Percentiles rank a stretch among this genome's conserved stretches.
Conservation (phyloP, 805 yeast species). For the Maudiozyma bulderi region DNA sequence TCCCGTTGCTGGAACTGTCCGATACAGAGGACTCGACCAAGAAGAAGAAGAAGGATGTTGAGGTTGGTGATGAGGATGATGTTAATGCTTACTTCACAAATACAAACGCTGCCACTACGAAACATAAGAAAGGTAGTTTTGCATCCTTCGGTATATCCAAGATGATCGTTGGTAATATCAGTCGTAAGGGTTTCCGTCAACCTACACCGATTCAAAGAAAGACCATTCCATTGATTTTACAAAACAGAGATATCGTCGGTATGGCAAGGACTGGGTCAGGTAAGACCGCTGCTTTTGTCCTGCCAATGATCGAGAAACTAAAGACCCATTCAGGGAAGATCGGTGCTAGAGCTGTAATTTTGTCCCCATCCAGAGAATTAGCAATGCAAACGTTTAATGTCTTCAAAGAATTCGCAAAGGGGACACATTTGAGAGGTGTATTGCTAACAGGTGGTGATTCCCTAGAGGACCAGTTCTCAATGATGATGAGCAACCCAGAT, state of each 20-base stretch:
- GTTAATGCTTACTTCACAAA: slow-evolving; percentile 36
- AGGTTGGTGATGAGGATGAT: slow-evolving; percentile 37
- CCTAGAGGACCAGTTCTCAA: slow-evolving; percentile 88
- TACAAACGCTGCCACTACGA: slow-evolving; percentile 24
- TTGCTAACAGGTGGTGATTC: slow-evolving; percentile 96
- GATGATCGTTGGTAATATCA: slow-evolving; percentile 55
- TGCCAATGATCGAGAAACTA: slow-evolving; percentile 82
- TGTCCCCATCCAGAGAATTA: slow-evolving; percentile 93
- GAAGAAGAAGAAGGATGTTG: slow-evolving; percentile 19
- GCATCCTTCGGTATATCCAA: slow-evolving; percentile 84
- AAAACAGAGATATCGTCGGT: slow-evolving; percentile 89
- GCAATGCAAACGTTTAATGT: slow-evolving; percentile 88
- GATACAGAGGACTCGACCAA: slow-evolving; percentile 36
- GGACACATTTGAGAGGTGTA: slow-evolving; percentile 72
- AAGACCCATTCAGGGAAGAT: slow-evolving; percentile 77
- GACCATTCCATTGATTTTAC: slow-evolving; percentile 82
- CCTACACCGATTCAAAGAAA: slow-evolving; percentile 98
- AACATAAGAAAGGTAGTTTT: slow-evolving; percentile 63
- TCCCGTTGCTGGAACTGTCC: slow-evolving; percentile 45
- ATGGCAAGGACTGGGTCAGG: slow-evolving; percentile 99
- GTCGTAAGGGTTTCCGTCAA: slow-evolving; percentile 78
- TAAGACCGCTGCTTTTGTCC: slow-evolving; percentile 91
- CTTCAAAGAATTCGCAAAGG: slow-evolving; percentile 76
- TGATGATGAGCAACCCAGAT: slow-evolving; percentile 93
- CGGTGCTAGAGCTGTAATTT: slow-evolving; percentile 79